Evolutionary conservation across 768 basidiomycete species (phyloP).

Genomic region (Neoboletus subvelutipes): DNA sequence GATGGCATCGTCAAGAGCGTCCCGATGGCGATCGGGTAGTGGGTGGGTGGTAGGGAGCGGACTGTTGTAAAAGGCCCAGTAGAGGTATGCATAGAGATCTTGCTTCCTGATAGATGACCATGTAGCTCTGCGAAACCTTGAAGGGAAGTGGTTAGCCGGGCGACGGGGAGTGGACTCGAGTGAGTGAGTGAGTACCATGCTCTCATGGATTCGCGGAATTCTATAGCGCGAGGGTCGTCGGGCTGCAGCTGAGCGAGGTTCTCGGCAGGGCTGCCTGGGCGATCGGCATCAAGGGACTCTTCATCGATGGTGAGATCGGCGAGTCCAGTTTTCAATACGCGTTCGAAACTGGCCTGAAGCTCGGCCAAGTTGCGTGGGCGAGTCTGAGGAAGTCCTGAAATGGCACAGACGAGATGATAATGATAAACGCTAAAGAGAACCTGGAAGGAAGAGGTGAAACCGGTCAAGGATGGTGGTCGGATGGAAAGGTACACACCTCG

Average conservation of each 20-base stretch:
- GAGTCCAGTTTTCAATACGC: conserved; percentile 67
- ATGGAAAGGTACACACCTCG: conserved; percentile 47
- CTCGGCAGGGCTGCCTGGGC: conserved; percentile 65
- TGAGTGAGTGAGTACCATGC: conserved; percentile 41
- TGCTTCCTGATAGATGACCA: conserved; percentile 69
- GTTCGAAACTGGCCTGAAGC: conserved; percentile 56
- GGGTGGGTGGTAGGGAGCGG: conserved; percentile 52
- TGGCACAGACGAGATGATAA: conserved; percentile 45
- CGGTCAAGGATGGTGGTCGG: background rate
- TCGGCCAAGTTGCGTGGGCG: conserved; percentile 50
- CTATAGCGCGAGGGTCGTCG: conserved; percentile 68
- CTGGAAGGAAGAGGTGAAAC: conserved; percentile 35
- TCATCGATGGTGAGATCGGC: conserved; percentile 55
- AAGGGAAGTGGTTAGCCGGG: background rate
- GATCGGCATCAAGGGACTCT: conserved; percentile 46
- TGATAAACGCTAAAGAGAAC: conserved; percentile 71
- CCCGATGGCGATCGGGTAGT: conserved; percentile 46
- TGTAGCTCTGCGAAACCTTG: conserved; percentile 68
- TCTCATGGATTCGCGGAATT: conserved; percentile 67
- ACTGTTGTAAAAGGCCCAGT: conserved; percentile 80
- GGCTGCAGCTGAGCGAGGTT: conserved; percentile 52
- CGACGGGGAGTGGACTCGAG: background rate
- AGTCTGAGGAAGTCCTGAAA: conserved; percentile 47
- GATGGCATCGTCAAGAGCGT: conserved; percentile 58
- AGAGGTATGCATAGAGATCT: conserved; percentile 72